A percentile compares a stretch with the other conserved stretches of the same genome.
phyloP scores from a whole-genome alignment of 1,284 basidiomycete genomes.

The Prillingera fragicola region DNA sequence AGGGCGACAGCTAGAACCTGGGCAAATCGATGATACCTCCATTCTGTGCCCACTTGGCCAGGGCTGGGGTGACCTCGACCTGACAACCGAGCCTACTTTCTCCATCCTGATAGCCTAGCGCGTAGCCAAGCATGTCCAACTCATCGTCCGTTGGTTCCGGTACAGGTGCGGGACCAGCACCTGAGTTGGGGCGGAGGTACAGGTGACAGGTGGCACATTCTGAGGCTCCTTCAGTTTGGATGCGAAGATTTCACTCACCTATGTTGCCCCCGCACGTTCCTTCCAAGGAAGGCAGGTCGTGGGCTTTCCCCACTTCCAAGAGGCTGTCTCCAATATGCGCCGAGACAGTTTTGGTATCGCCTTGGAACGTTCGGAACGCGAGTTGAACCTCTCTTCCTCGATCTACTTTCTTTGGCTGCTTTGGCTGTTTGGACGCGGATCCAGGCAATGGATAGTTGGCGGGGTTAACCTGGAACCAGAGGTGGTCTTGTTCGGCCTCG shows the following conservation, averaged over 20 bases:
- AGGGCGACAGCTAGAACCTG: constrained; percentile 31
- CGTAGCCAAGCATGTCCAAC: constrained; percentile 47
- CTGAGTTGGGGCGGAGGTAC: constrained; percentile 31
- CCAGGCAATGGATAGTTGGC: no score
- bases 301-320: constrained; percentile 37
- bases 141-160: constrained; percentile 40
- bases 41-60: constrained; percentile 35
- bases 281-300: constrained; percentile 44
- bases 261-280: constrained; percentile 47
- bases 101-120: constrained; percentile 35
- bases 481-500: constrained; percentile 57
- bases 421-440: no score
- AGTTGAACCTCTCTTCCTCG: constrained; percentile 23
- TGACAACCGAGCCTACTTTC: constrained; percentile 46
- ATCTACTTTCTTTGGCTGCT: background rate
- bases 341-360: constrained; percentile 24
- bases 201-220: constrained; percentile 50
- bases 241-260: constrained; percentile 23
- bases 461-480: constrained; percentile 20
- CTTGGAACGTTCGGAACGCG: constrained; percentile 35
- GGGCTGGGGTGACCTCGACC: constrained; percentile 37
- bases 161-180: constrained; percentile 24
- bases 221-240: constrained; percentile 1
- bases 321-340: constrained; percentile 37
- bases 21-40: constrained; percentile 42